Percentiles rank a stretch among this genome's conserved stretches.
These are phyloP conservation scores for Phytophthora lateralis DNA, from an alignment of 352 stramenopile species.

Conservation along the genomic window DNA sequence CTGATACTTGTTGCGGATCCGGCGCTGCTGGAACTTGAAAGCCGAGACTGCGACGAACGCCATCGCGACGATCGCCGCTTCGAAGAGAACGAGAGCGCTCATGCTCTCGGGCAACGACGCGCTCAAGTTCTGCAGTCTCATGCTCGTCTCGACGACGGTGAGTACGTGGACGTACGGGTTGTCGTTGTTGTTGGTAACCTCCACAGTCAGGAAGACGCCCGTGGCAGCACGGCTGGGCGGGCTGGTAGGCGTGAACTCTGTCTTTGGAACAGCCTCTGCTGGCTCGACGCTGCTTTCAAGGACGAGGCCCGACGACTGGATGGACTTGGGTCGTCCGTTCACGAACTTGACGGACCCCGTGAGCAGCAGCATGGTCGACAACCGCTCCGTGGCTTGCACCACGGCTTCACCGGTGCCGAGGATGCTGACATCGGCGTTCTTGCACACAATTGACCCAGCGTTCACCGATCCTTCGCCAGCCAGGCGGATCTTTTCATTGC, in stretches of 20 bases:
- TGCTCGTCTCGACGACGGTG: constrained; percentile 3
- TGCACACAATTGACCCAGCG: constrained; percentile 46
- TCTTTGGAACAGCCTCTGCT: constrained; percentile 9
- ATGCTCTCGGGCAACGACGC: constrained; percentile 26
- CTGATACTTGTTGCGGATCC: constrained; percentile 30
- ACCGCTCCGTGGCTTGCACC: constrained; percentile 46
- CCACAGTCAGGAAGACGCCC: constrained; percentile 26
- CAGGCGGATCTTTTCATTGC: constrained; percentile 35
- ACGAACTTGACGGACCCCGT: constrained; percentile 48
- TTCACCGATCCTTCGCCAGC: constrained; percentile 45
- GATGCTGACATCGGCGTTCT: constrained; percentile 46
- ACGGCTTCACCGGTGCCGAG: constrained; percentile 44
- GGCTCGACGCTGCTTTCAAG: constrained; percentile 21
- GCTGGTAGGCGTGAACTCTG: constrained; percentile 3
- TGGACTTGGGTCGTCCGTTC: constrained; percentile 34
- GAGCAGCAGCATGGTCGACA: constrained; percentile 33
- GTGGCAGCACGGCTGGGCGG: constrained; percentile 19
- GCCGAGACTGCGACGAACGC: constrained; percentile 20
- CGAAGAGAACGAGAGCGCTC: constrained; percentile 33
- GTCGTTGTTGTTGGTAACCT: constrained; percentile 24
- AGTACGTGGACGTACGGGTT: constrained; percentile 27
- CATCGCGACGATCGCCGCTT: constrained; percentile 22
- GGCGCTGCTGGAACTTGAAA: constrained; percentile 38
- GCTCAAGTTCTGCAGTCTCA: constrained; percentile 26
- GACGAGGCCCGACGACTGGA: constrained; percentile 33